Conservation (phyloP, 176 grass and related monocot genomes). For the Carex scoparia region DNA sequence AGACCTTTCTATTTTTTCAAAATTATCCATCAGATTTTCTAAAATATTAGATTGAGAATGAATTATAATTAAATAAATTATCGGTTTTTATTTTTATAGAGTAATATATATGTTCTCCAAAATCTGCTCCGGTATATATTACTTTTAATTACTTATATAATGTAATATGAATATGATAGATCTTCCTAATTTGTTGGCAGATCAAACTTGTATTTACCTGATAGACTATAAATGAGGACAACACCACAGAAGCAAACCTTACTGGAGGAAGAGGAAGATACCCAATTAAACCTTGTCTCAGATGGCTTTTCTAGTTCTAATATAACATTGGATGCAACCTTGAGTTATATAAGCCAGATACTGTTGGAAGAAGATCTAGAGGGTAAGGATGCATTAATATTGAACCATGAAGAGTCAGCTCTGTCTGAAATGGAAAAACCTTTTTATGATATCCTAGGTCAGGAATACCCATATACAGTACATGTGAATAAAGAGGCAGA, state of each 20-base stretch:
- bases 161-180: background rate
- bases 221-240: background rate
- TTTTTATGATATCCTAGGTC: constrained; percentile 48
- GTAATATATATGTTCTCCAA: background rate
- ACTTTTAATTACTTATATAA: background rate
- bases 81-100: no score
- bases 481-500: background rate
- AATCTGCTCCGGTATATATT: background rate
- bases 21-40: no score
- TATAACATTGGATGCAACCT: constrained; percentile 40
- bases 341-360: constrained; percentile 37
- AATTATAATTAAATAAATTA: no score
- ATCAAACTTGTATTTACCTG: background rate
- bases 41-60: no score
- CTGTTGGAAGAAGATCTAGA: constrained; percentile 57
- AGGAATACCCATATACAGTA: constrained; percentile 29
- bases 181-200: background rate
- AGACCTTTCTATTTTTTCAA: no score
- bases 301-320: constrained; percentile 3
- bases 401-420: constrained; percentile 27
- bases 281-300: background rate
- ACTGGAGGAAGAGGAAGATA: no score
- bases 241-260: background rate
- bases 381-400: constrained; percentile 12
- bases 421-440: constrained; percentile 49